Percentiles rank a stretch among this genome's conserved stretches.
These are phyloP conservation scores for Leersia perrieri DNA, from an alignment of 176 grass and related monocot species.

Conservation along the genomic window DNA sequence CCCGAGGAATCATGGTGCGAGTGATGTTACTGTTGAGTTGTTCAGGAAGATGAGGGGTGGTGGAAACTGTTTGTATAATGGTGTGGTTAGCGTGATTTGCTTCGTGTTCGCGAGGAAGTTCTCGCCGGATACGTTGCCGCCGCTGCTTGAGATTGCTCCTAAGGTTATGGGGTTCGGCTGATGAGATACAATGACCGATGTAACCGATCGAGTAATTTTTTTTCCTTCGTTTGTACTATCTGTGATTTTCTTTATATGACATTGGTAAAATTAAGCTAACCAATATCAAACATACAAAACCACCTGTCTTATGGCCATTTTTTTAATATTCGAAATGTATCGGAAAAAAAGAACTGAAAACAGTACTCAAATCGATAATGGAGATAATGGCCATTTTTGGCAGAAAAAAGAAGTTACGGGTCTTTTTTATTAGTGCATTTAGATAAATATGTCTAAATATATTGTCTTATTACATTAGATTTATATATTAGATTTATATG, in stretches of 20 bases:
- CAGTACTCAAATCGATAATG: no score
- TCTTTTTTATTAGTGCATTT: neutral
- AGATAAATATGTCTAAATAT: no score
- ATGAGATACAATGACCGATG: neutral
- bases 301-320: no score
- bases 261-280: no score
- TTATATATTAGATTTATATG: no score
- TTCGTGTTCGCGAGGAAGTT: conserved; percentile 80
- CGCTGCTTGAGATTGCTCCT: conserved; percentile 51
- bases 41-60: conserved; percentile 47
- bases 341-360: no score
- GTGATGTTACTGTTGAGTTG: conserved; percentile 34
- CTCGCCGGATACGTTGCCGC: conserved; percentile 39
- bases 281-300: no score
- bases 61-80: conserved; percentile 56
- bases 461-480: no score
- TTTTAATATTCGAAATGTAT: no score
- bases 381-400: no score
- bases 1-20: conserved; percentile 30
- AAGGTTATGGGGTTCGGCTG: conserved; percentile 48
- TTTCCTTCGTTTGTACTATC: neutral
- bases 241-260: no score
- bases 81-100: conserved; percentile 25
- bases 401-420: neutral
- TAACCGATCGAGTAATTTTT: no score